Evolutionary conservation across 768 basidiomycete genomes (phyloP).

Genomic region (Cystofilobasidium macerans): DNA sequence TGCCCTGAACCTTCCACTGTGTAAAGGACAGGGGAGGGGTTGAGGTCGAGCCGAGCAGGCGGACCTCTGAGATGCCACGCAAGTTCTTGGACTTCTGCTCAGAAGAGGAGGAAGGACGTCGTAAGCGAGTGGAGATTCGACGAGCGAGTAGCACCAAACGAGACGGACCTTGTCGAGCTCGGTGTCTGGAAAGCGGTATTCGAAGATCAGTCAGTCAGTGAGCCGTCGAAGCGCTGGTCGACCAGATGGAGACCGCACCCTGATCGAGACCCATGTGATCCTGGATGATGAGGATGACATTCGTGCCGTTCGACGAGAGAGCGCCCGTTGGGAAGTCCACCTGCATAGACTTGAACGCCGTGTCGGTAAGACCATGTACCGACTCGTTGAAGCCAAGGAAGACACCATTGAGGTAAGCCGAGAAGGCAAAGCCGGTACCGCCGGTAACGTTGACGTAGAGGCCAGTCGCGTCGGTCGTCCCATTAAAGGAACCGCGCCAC

Average conservation of each 20-base stretch:
- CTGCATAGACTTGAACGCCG: neutral
- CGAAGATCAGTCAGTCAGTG: neutral
- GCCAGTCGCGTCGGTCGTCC: neutral
- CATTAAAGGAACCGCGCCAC: slow-evolving; percentile 12
- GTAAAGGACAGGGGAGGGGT: neutral
- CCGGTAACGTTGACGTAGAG: neutral
- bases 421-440: slow-evolving; percentile 2
- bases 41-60: neutral
- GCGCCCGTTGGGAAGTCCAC: neutral
- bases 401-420: neutral
- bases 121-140: neutral
- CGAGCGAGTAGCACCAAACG: neutral
- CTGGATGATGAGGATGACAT: slow-evolving; percentile 5
- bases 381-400: slow-evolving; percentile 10
- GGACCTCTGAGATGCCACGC: slow-evolving; percentile 1
- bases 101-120: neutral
- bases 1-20: slow-evolving; percentile 17
- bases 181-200: neutral
- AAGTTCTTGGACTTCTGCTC: slow-evolving; percentile 1
- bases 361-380: neutral
- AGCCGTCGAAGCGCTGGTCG: neutral
- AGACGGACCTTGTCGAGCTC: neutral
- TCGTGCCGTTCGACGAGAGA: neutral
- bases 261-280: slow-evolving; percentile 9
- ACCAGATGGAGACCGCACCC: neutral